Percentiles rank a stretch among this genome's conserved stretches.
Evolutionary conservation across 2,329 filamentous ascomycete genomes (phyloP).

Genomic region (Fusarium musae): DNA sequence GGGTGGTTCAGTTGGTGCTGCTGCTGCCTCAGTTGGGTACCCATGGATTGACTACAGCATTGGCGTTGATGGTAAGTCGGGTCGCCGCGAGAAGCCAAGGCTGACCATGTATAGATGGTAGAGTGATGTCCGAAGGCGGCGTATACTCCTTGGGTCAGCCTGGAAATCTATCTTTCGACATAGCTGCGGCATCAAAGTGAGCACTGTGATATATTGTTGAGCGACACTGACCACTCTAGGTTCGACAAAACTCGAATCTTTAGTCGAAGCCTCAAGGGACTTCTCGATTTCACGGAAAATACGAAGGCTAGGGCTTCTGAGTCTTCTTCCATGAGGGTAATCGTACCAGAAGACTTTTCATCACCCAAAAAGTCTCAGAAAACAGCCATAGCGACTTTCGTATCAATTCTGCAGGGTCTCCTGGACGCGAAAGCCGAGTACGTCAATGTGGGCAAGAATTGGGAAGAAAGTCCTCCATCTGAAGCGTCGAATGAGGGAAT

Average conservation of each 20-base stretch:
- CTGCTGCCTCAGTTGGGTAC: conserved; percentile 52
- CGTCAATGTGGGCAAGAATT: conserved; percentile 33
- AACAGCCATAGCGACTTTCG: conserved; percentile 36
- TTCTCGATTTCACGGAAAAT: conserved; percentile 35
- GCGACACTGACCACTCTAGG: conserved; percentile 10
- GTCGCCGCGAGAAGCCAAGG: background rate
- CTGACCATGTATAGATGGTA: conserved; percentile 42
- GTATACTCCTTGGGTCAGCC: conserved; percentile 47
- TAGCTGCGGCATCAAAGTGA: conserved; percentile 30
- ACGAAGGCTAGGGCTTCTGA: background rate
- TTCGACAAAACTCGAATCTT: conserved; percentile 40
- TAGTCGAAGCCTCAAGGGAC: conserved; percentile 41
- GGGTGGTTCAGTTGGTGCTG: conserved; percentile 54
- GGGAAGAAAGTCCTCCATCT: conserved; percentile 27
- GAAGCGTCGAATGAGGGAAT: conserved; percentile 24
- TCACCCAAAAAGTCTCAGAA: conserved; percentile 10
- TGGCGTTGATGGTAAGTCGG: conserved; percentile 50
- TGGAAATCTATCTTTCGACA: conserved; percentile 13
- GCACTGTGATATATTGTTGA: background rate
- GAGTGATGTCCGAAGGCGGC: conserved; percentile 41
- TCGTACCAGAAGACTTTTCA: conserved; percentile 44
- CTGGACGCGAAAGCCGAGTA: conserved; percentile 5
- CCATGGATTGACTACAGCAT: conserved; percentile 55
- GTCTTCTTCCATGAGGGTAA: conserved; percentile 21
- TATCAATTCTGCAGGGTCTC: conserved; percentile 40